Conservation (phyloP, 2,329 filamentous ascomycete genomes). For the Anthostomella pinea region DNA sequence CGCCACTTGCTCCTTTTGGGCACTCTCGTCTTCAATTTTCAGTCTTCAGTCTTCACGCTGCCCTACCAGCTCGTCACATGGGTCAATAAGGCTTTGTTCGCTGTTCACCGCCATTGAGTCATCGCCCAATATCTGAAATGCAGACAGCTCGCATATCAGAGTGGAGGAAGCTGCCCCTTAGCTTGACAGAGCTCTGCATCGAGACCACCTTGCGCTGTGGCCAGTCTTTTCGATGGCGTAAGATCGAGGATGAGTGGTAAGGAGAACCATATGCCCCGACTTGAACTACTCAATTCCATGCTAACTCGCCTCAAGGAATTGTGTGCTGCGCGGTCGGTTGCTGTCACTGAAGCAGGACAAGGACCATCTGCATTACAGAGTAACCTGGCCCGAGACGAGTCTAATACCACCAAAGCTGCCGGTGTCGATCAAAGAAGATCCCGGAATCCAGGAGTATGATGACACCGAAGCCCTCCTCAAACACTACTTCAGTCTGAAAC, state of each 20-base stretch:
- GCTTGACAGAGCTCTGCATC: constrained; percentile 82
- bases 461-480: constrained; percentile 71
- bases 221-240: constrained; percentile 95
- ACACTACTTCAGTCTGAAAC: constrained; percentile 82
- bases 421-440: constrained; percentile 31
- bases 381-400: constrained; percentile 52
- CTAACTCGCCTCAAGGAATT: too few relatives aligned
- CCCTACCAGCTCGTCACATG: too few relatives aligned
- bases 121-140: constrained; percentile 22
- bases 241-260: constrained; percentile 80
- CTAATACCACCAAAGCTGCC: constrained; percentile 33
- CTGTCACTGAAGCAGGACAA: constrained; percentile 81
- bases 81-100: too few relatives aligned
- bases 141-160: constrained; percentile 56
- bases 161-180: constrained; percentile 85
- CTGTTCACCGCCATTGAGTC: too few relatives aligned
- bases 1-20: constrained; percentile 20
- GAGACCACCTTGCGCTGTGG: constrained; percentile 93
- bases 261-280: constrained; percentile 14
- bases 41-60: too few relatives aligned
- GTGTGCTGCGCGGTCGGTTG: constrained; percentile 80
- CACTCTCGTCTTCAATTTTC: constrained; percentile 1
- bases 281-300: too few relatives aligned
- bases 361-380: constrained; percentile 74
- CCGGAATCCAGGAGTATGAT: constrained; percentile 50